These are phyloP conservation scores for Rhizopogon vulgaris DNA, from an alignment of 768 basidiomycete genomes.

Conservation along the genomic window DNA sequence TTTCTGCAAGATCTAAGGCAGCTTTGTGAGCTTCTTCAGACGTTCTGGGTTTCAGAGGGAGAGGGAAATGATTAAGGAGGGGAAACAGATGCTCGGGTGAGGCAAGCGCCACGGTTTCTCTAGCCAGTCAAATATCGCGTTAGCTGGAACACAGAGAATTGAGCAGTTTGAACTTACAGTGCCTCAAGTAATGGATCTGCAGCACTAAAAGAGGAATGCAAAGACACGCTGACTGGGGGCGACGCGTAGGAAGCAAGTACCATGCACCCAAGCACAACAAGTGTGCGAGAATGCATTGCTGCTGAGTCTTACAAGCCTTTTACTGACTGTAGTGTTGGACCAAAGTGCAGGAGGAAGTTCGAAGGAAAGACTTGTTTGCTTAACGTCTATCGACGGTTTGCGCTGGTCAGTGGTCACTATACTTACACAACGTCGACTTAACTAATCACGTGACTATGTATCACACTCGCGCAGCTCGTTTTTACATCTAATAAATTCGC, in stretches of 20 bases:
- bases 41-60: constrained; percentile 32
- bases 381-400: too few species aligned
- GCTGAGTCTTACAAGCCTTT: background rate
- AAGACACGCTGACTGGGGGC: constrained; percentile 23
- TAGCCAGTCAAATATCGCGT: constrained; percentile 23
- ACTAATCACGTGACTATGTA: too few species aligned
- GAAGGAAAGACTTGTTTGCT: too few species aligned
- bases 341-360: background rate
- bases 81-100: constrained; percentile 71
- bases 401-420: too few species aligned
- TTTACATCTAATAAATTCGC: too few species aligned
- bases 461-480: too few species aligned
- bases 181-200: constrained; percentile 25
- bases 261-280: constrained; percentile 4
- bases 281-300: background rate
- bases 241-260: constrained; percentile 17
- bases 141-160: background rate
- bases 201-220: constrained; percentile 22
- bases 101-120: constrained; percentile 78
- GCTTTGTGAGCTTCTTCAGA: constrained; percentile 44
- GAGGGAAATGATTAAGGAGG: constrained; percentile 55
- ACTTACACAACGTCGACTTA: too few species aligned
- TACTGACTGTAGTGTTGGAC: background rate
- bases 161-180: constrained; percentile 15
- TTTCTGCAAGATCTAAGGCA: constrained; percentile 32